These are phyloP conservation scores for Cordia subcordata DNA, from an alignment of 257 asterid species.

Conservation along the genomic window DNA sequence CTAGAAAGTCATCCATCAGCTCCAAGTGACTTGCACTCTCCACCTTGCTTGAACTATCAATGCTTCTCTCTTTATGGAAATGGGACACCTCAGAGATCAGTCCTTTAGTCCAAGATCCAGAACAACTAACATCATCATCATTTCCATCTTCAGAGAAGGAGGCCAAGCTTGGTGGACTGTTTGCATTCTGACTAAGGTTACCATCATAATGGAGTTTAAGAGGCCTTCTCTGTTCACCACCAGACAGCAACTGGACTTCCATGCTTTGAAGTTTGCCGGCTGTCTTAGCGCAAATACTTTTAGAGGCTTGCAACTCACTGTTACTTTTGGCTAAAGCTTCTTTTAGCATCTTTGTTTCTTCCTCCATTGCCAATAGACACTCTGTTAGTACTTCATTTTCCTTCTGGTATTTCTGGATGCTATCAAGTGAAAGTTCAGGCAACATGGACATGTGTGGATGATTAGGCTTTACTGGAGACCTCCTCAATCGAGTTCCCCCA, in stretches of 20 bases:
- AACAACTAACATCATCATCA: conserved; percentile 63
- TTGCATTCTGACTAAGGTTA: conserved; percentile 30
- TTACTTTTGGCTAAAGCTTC: conserved; percentile 92
- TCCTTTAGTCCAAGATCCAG: conserved; percentile 74
- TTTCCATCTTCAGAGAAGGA: conserved; percentile 83
- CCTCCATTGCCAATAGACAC: conserved; percentile 79
- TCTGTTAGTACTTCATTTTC: conserved; percentile 77
- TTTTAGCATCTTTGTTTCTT: conserved; percentile 90
- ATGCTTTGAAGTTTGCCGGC: conserved; percentile 71
- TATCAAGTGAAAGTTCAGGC: conserved; percentile 63
- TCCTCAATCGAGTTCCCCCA: conserved; percentile 70
- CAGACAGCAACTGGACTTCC: conserved; percentile 61
- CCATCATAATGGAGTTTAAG: conserved; percentile 38
- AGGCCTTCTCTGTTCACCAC: conserved; percentile 49
- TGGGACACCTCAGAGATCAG: conserved; percentile 52
- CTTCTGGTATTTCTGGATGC: conserved; percentile 53
- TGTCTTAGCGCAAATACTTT: conserved; percentile 71
- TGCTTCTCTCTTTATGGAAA: conserved; percentile 60
- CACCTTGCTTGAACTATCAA: conserved; percentile 53
- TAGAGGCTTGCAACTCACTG: conserved; percentile 72
- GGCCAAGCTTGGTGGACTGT: conserved; percentile 55
- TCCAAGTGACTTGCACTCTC: conserved; percentile 57
- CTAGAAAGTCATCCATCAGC: conserved; percentile 97
- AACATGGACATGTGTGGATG: conserved; percentile 46
- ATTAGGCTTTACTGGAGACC: conserved; percentile 77